Conservation (phyloP, 31 red algal genomes). For the Asparagopsis taxiformis region DNA sequence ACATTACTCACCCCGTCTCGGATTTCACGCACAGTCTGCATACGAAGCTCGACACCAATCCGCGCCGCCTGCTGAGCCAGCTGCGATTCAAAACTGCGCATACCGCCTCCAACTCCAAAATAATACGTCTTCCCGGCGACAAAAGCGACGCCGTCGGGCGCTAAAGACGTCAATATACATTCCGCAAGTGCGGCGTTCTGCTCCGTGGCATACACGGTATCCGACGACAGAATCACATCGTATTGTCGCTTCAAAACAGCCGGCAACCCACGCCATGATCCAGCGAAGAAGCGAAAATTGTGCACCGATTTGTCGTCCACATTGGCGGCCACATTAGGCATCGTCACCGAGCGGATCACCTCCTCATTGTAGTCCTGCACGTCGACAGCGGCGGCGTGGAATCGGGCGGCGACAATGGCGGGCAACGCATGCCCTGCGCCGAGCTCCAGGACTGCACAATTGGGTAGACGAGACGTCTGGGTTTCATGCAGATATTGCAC, state of each 20-base stretch:
- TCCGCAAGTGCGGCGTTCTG: conserved; percentile 25
- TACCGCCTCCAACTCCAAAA: conserved; percentile 91
- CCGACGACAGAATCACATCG: conserved; percentile 58
- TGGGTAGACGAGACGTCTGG: background rate
- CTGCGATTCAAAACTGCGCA: conserved; percentile 13
- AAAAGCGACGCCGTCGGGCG: conserved; percentile 44
- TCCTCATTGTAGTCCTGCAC: conserved; percentile 77
- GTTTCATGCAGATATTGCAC: conserved; percentile 11
- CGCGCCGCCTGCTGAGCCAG: background rate
- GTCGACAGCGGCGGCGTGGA: conserved; percentile 21
- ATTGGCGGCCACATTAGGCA: conserved; percentile 57
- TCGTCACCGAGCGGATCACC: conserved; percentile 53
- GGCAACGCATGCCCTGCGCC: conserved; percentile 86
- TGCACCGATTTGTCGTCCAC: conserved; percentile 15
- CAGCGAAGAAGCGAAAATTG: conserved; percentile 46
- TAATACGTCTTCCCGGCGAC: conserved; percentile 82
- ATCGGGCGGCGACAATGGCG: conserved; percentile 41
- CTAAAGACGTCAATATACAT: conserved; percentile 31
- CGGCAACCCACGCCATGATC: conserved; percentile 57
- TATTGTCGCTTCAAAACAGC: conserved; percentile 8
- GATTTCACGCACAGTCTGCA: conserved; percentile 38
- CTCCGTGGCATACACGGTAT: conserved; percentile 57
- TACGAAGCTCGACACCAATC: conserved; percentile 1
- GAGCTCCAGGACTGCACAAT: conserved; percentile 67
- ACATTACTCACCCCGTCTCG: conserved; percentile 83